Evolutionary conservation across 352 stramenopile species (phyloP), one percentile per base, ranked within the genome.

Genomic region (Globisporangium canariense): DNA sequence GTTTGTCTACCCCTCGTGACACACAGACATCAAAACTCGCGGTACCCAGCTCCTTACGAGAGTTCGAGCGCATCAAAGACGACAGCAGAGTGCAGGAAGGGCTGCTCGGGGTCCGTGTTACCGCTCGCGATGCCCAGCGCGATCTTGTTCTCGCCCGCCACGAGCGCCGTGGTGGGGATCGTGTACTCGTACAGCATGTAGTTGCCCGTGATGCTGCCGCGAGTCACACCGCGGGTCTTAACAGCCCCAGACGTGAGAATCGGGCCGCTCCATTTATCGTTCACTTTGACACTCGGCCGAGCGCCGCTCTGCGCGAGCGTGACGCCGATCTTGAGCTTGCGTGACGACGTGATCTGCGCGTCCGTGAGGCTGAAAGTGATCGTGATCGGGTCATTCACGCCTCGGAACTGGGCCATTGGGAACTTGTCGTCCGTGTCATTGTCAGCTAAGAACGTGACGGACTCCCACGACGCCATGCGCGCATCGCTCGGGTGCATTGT

Each of bases 1-100:
- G 32, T 36, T 36, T 22, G 43, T 49, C 22, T 20, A 49, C 43
- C 40, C 38, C 34, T 45, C 1, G 9, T 41, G 9, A 16, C 40
- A 46, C 40, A n/a, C 40, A 46, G 40, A 46, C 2, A 25, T 41
- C 36, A 14, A 41, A 1, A 18, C 4, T 14, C 9, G 16, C 9
- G 14, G 11, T 11, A 41, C 3, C 11, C 36, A 41, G 6, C 16
- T 41, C 36, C 4, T 65, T 73, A 86, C 22, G 65, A 68, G 16
- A 84, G 62, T 60, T 83, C 73, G 4, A 86, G 66, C 18, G 77
- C 77, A 50, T 86, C 77, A 43, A 82, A 86, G 9, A 86, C 76
- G 2, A 83, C 66, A 0, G 67, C 73, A 3, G 78, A 68, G 53
- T 73, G 67, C 38, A 84, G 60, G 58, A 78, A 87, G 30, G 65